phyloP scores from a whole-genome alignment of 2,329 filamentous ascomycete species.

The Aureobasidium namibiae region DNA sequence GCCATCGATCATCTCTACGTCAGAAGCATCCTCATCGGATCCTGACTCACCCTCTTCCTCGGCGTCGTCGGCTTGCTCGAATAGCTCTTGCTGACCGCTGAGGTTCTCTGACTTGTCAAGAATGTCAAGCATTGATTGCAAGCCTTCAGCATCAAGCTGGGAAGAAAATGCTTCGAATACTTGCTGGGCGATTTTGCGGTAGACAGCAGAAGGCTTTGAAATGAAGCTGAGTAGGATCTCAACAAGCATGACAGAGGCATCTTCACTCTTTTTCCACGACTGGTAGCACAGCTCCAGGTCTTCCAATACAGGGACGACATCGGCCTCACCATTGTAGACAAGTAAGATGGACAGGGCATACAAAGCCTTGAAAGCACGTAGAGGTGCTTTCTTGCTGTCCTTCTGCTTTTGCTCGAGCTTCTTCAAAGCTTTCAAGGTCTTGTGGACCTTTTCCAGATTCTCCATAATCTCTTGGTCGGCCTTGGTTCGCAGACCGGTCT shows the following conservation, averaged over 20 bases:
- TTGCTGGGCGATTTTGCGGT: conserved; percentile 78
- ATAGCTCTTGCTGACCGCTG: conserved; percentile 78
- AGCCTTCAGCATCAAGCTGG: conserved; percentile 62
- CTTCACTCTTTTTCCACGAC: conserved; percentile 41
- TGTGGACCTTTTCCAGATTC: conserved; percentile 19
- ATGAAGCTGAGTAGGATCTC: conserved; percentile 88
- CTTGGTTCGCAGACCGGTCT: conserved; percentile 2
- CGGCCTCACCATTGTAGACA: conserved; percentile 80
- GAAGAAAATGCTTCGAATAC: conserved; percentile 77
- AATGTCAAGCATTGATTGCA: conserved; percentile 61
- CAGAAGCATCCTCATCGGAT: conserved; percentile 28
- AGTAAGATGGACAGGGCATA: conserved; percentile 81
- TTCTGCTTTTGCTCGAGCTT: conserved; percentile 20
- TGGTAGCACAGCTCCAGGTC: conserved; percentile 73
- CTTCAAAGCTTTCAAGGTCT: conserved; percentile 17
- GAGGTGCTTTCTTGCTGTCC: conserved; percentile 30
- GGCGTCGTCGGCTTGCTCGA: conserved; percentile 52
- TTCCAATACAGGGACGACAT: conserved; percentile 72
- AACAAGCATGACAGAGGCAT: conserved; percentile 60
- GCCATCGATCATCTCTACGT: conserved; percentile 27
- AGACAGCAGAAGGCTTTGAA: conserved; percentile 73
- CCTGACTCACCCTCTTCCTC: conserved; percentile 35
- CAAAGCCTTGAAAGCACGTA: conserved; percentile 66
- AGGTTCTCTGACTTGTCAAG: conserved; percentile 71
- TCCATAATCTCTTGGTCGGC: conserved; percentile 14